These are phyloP conservation scores for Tylopilus rubrobrunneus DNA, from an alignment of 768 basidiomycete genomes.

Conservation along the genomic window DNA sequence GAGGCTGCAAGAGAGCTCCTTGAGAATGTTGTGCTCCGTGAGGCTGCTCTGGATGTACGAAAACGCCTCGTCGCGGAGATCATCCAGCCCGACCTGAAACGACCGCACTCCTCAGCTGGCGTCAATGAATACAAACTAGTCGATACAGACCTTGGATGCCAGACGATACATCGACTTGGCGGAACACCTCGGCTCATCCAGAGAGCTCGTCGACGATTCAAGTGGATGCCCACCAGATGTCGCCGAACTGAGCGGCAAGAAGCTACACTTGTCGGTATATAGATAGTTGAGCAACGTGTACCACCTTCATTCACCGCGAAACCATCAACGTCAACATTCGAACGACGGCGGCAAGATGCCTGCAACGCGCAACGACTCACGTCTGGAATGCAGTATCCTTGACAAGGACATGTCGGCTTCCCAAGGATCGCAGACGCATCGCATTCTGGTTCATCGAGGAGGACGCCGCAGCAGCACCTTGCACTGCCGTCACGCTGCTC, in stretches of 20 bases:
- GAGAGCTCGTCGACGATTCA: not conserved
- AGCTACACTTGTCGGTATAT: conserved; percentile 33
- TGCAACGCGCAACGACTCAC: conserved; percentile 1
- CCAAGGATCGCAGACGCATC: conserved; percentile 2
- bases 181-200: conserved; percentile 26
- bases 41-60: conserved; percentile 14
- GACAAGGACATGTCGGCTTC: conserved; percentile 21
- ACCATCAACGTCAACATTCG: too few species aligned
- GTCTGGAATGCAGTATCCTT: conserved; percentile 28
- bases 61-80: conserved; percentile 15
- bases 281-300: conserved; percentile 38
- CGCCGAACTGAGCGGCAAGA: conserved; percentile 26
- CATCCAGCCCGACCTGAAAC: conserved; percentile 19
- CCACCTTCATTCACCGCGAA: conserved; percentile 25
- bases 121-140: too few species aligned
- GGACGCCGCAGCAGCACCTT: not conserved
- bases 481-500: not conserved
- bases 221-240: not conserved
- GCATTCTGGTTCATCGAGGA: not conserved
- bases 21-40: conserved; percentile 21
- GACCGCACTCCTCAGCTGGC: too few species aligned
- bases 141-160: conserved; percentile 33
- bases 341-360: not conserved
- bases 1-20: conserved; percentile 20
- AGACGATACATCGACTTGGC: conserved; percentile 46